Percentiles rank a stretch among this genome's conserved stretches.
phyloP scores from a whole-genome alignment of 2,329 filamentous ascomycete genomes.

The Apiospora saccharicola region DNA sequence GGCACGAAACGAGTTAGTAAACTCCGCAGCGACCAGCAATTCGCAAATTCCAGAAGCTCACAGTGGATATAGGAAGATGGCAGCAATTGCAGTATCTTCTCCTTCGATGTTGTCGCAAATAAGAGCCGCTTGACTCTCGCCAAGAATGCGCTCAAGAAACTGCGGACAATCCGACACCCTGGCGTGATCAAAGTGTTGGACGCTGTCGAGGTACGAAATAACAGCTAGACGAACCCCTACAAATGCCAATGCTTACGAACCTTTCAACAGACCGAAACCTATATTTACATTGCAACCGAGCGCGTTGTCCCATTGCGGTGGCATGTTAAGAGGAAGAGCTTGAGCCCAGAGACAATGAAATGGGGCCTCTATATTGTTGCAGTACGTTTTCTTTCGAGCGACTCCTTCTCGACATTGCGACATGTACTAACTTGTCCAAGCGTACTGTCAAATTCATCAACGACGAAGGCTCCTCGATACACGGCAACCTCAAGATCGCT shows the following conservation, averaged over 20 bases:
- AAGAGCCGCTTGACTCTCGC: conserved; percentile 84
- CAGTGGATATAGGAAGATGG: conserved; percentile 77
- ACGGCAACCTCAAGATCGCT: conserved; percentile 83
- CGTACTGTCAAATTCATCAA: conserved; percentile 97
- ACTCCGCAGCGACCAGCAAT: conserved; percentile 10
- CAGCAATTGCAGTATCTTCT: conserved; percentile 94
- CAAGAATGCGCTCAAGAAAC: conserved; percentile 91
- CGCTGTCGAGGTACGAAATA: conserved; percentile 78
- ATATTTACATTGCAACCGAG: conserved; percentile 97
- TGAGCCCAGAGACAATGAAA: conserved; percentile 92
- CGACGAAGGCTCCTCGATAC: conserved; percentile 88
- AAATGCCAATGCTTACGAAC: background rate
- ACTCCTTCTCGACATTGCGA: background rate
- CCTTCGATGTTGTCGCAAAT: conserved; percentile 87
- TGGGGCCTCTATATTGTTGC: conserved; percentile 92
- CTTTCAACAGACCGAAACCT: conserved; percentile 79
- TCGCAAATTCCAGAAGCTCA: conserved; percentile 23
- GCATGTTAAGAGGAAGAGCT: conserved; percentile 86
- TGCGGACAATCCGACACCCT: conserved; percentile 90
- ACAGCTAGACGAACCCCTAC: background rate
- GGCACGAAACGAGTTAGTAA: conserved; percentile 82
- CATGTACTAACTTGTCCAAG: conserved; percentile 49
- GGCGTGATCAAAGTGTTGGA: conserved; percentile 94
- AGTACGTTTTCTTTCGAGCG: conserved; percentile 52
- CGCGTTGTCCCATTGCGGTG: conserved; percentile 85